These are phyloP conservation scores for Begonia fuchsioides DNA, from an alignment of 306 rosid species.

Conservation along the genomic window DNA sequence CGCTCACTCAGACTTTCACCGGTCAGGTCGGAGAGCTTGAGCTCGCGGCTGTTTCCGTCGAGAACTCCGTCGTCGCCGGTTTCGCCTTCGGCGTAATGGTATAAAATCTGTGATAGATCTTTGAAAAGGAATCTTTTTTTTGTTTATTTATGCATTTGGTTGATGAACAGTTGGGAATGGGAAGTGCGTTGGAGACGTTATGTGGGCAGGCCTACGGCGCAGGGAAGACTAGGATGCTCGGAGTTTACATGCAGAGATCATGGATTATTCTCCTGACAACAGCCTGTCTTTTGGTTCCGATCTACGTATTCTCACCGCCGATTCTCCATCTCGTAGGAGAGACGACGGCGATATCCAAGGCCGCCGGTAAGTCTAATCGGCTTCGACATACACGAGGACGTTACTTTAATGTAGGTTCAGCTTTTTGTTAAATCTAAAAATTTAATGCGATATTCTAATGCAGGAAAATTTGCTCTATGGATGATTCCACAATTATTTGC, in stretches of 20 bases:
- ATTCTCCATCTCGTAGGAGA: constrained; percentile 41
- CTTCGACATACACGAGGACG: no score
- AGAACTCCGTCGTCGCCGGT: constrained; percentile 82
- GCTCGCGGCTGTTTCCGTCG: constrained; percentile 74
- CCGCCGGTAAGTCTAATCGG: background rate
- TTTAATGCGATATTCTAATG: background rate
- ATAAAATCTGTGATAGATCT: no score
- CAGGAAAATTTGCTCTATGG: constrained; percentile 2
- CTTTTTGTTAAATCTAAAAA: no score
- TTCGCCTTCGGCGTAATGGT: constrained; percentile 73
- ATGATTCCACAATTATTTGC: constrained; percentile 3
- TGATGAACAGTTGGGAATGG: constrained; percentile 55
- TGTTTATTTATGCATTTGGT: no score
- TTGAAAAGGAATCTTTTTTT: no score
- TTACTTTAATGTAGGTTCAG: no score
- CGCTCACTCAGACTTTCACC: constrained; percentile 57
- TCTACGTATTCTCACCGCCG: constrained; percentile 42
- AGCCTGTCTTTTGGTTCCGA: constrained; percentile 14
- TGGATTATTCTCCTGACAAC: constrained; percentile 51
- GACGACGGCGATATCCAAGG: background rate
- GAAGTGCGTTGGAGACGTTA: constrained; percentile 70
- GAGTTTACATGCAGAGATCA: constrained; percentile 73
- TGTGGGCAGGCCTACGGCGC: constrained; percentile 82
- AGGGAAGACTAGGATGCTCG: constrained; percentile 50
- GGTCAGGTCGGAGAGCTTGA: constrained; percentile 56